A percentile compares a stretch with the other conserved stretches of the same genome.
phyloP scores from a whole-genome alignment of 2,329 filamentous ascomycete genomes.

The Fusarium buharicum region DNA sequence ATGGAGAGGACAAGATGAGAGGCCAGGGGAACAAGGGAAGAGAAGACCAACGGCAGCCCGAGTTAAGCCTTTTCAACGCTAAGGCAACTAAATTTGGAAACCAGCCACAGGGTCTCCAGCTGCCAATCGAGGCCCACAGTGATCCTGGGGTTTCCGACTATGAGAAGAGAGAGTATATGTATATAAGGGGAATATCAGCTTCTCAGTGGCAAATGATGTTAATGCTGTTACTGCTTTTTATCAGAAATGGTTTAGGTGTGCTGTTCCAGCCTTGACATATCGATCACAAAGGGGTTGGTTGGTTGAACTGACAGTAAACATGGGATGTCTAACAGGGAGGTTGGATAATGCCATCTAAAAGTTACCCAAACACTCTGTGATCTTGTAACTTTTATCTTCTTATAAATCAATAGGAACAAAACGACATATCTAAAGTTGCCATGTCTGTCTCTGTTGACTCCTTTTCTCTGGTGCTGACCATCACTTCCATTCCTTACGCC shows the following conservation, averaged over 20 bases:
- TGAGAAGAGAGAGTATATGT: neutral
- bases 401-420: too few relatives aligned
- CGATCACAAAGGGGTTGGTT: neutral
- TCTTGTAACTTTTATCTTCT: too few relatives aligned
- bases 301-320: neutral
- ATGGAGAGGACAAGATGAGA: constrained; percentile 19
- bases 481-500: neutral
- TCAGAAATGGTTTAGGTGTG: neutral
- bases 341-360: too few relatives aligned
- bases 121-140: constrained; percentile 8
- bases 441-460: neutral
- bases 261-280: neutral
- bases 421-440: too few relatives aligned
- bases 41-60: neutral
- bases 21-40: constrained; percentile 26
- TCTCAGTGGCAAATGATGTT: neutral
- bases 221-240: neutral
- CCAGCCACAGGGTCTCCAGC: constrained; percentile 13
- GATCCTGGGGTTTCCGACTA: constrained; percentile 14
- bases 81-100: constrained; percentile 32
- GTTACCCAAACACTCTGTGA: too few relatives aligned
- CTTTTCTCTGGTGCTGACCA: neutral
- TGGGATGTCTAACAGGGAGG: too few relatives aligned
- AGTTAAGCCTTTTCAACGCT: constrained; percentile 28
- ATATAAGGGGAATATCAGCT: too few relatives aligned